phyloP scores from a whole-genome alignment of 805 yeast genomes.

The Metschnikowia similis region DNA sequence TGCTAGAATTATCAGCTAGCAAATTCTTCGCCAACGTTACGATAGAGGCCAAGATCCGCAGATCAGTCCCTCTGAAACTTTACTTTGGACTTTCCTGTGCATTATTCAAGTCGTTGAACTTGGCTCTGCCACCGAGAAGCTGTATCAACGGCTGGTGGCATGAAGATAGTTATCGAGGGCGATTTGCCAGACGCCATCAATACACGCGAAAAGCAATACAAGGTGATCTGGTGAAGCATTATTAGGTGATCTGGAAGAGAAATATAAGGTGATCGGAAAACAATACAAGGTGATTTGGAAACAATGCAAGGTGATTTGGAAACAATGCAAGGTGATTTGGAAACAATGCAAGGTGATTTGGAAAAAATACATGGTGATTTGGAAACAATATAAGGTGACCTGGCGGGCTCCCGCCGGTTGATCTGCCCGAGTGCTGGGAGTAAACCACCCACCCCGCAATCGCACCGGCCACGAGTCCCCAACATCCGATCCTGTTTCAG shows the following conservation, averaged over 20 bases:
- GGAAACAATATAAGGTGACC: no score
- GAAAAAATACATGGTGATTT: no score
- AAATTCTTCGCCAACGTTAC: no score
- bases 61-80: no score
- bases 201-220: conserved; percentile 69
- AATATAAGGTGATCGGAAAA: no score
- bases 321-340: no score
- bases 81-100: conserved; percentile 26
- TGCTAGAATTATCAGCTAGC: no score
- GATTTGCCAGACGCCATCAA: conserved; percentile 54
- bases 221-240: conserved; percentile 56
- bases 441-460: conserved; percentile 42
- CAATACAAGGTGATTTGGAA: no score
- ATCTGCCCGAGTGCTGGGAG: conserved; percentile 39
- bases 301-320: no score
- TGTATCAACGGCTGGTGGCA: conserved; percentile 32
- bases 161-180: conserved; percentile 36
- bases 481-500: conserved; percentile 30
- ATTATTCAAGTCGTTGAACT: conserved; percentile 25
- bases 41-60: no score
- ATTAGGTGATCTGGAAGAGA: no score
- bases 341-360: no score
- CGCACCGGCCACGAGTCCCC: conserved; percentile 38
- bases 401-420: conserved; percentile 45
- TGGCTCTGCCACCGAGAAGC: conserved; percentile 17